A percentile compares a stretch with the other conserved stretches of the same genome.
Conservation (phyloP, 805 yeast genomes). For the Dipodascopsis uninucleata region DNA sequence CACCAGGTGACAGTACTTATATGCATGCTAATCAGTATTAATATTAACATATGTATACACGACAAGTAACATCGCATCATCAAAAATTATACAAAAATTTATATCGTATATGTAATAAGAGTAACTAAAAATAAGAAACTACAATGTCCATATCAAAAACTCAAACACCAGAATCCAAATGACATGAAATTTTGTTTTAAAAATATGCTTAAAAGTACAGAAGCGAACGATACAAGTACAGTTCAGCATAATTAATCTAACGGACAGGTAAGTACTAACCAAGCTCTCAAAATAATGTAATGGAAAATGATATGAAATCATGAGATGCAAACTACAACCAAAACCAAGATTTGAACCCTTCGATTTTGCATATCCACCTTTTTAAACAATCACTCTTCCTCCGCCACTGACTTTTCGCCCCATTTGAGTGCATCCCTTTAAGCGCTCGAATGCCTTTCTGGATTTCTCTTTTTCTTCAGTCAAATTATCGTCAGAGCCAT, state of each 20-base stretch:
- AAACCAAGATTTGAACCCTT: background rate
- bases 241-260: background rate
- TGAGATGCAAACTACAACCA: too few species aligned
- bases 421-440: constrained; percentile 6
- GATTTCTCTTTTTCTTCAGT: constrained; percentile 13
- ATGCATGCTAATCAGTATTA: too few species aligned
- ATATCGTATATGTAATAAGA: too few species aligned
- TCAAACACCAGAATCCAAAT: too few species aligned
- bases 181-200: too few species aligned
- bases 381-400: constrained; percentile 12
- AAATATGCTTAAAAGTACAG: too few species aligned
- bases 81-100: too few species aligned
- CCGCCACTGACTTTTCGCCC: constrained; percentile 23
- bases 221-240: background rate
- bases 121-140: too few species aligned
- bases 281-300: background rate
- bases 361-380: background rate
- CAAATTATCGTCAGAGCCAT: constrained; percentile 5
- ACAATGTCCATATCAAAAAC: too few species aligned
- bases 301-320: constrained; percentile 1
- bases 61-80: too few species aligned
- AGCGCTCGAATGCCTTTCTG: constrained; percentile 14
- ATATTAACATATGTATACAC: too few species aligned
- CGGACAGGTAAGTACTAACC: background rate
- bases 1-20: too few species aligned